Evolutionary conservation across 495 filamentous ascomycete genomes (phyloP).

Genomic region (Lindgomyces ingoldianus): DNA sequence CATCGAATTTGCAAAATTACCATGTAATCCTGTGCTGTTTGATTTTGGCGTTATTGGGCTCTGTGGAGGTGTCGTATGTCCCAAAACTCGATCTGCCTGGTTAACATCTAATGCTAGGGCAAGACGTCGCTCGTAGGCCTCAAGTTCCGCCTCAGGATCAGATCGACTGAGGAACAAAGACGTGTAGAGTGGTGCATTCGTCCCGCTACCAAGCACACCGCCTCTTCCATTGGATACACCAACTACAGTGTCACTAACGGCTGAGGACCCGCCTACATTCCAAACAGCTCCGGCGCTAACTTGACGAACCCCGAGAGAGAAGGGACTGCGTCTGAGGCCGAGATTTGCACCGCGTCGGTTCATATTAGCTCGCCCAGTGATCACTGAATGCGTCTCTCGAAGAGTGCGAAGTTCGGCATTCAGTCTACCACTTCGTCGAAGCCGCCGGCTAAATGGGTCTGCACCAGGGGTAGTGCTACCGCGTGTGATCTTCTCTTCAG

Average conservation of each 20-base stretch:
- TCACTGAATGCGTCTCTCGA: constrained; percentile 32
- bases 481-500: constrained; percentile 63
- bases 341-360: constrained; percentile 16
- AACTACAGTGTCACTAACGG: constrained; percentile 50
- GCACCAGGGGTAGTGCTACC: constrained; percentile 55
- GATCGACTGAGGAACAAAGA: constrained; percentile 64
- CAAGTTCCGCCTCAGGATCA: constrained; percentile 59
- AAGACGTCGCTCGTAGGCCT: constrained; percentile 72
- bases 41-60: constrained; percentile 3
- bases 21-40: not conserved
- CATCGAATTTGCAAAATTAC: not conserved
- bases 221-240: constrained; percentile 63
- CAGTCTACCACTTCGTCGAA: constrained; percentile 37
- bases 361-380: constrained; percentile 14
- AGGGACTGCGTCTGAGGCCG: constrained; percentile 21
- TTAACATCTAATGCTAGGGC: constrained; percentile 86
- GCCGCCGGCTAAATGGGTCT: constrained; percentile 65
- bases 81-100: constrained; percentile 60
- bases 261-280: constrained; percentile 71
- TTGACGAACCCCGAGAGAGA: constrained; percentile 35
- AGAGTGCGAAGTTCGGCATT: constrained; percentile 33
- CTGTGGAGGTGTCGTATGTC: constrained; percentile 23
- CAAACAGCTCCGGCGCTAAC: constrained; percentile 74
- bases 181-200: constrained; percentile 72
- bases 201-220: constrained; percentile 64